Conservation (phyloP, 1,139 yeast species). For the Pichia sp. region DNA sequence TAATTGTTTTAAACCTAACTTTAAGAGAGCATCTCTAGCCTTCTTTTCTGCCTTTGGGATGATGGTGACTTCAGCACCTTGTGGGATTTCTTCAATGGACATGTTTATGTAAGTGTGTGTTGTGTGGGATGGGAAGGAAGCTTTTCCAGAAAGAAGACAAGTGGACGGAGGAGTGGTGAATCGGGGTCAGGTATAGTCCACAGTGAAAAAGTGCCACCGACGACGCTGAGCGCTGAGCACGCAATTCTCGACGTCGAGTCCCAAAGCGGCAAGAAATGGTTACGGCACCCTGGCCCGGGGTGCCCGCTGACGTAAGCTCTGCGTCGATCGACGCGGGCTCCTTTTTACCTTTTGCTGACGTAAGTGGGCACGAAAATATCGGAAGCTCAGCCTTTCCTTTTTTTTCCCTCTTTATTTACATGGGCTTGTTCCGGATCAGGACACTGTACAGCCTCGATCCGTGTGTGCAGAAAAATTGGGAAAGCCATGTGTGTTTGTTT, state of each 20-base stretch:
- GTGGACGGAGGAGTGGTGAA: not conserved
- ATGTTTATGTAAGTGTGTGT: conserved; percentile 5
- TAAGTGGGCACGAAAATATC: too few species aligned
- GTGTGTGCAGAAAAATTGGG: too few species aligned
- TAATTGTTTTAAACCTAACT: conserved; percentile 88
- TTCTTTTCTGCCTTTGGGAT: conserved; percentile 92
- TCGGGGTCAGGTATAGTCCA: too few species aligned
- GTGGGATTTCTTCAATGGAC: conserved; percentile 54
- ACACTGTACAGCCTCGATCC: too few species aligned
- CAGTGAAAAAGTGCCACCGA: not conserved
- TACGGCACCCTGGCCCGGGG: conserved; percentile 3
- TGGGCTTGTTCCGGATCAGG: too few species aligned
- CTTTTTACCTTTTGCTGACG: too few species aligned
- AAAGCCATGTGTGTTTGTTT: not conserved
- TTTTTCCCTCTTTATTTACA: too few species aligned
- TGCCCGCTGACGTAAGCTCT: too few species aligned
- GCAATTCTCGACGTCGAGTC: conserved; percentile 3
- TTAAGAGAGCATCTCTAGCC: conserved; percentile 89
- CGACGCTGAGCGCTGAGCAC: too few species aligned
- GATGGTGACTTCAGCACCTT: conserved; percentile 84
- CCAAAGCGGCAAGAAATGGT: not conserved
- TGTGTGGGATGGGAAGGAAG: not conserved
- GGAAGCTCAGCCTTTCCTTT: too few species aligned
- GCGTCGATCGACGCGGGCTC: too few species aligned
- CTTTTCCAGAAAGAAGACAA: not conserved